Conservation (phyloP, 2,329 filamentous ascomycete genomes). For the Sporothrix protearum region DNA sequence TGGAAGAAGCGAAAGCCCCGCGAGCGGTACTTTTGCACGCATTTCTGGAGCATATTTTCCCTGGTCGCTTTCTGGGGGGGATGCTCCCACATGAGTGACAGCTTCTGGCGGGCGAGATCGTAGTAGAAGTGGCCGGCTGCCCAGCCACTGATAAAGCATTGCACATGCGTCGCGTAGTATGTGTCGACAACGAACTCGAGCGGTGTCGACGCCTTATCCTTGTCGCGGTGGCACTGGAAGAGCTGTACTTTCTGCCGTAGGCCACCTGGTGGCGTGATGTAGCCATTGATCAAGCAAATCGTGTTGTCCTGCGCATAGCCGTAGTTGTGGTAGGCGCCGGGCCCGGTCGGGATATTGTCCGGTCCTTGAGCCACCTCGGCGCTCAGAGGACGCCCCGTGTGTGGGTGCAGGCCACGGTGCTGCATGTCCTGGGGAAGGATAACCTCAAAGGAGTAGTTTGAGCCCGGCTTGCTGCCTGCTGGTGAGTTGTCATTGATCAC, state of each 20-base stretch:
- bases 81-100: constrained; percentile 3
- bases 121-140: constrained; percentile 24
- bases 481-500: not conserved
- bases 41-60: not conserved
- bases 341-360: not conserved
- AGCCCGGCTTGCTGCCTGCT: not conserved
- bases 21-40: constrained; percentile 20
- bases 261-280: not conserved
- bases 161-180: constrained; percentile 26
- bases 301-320: not conserved
- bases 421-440: not conserved
- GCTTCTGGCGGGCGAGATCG: constrained; percentile 7
- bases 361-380: not conserved
- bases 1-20: constrained; percentile 23
- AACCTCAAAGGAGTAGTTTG: not conserved
- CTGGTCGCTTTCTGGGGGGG: too few relatives aligned
- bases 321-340: not conserved
- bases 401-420: not conserved
- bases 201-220: not conserved
- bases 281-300: constrained; percentile 24
- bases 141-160: constrained; percentile 26
- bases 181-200: constrained; percentile 24
- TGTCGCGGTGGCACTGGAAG: constrained; percentile 21
- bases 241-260: constrained; percentile 25
- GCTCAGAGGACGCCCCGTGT: not conserved